These are phyloP conservation scores for Gastrodia elata DNA, from an alignment of 106 monocot genomes.

Conservation along the genomic window DNA sequence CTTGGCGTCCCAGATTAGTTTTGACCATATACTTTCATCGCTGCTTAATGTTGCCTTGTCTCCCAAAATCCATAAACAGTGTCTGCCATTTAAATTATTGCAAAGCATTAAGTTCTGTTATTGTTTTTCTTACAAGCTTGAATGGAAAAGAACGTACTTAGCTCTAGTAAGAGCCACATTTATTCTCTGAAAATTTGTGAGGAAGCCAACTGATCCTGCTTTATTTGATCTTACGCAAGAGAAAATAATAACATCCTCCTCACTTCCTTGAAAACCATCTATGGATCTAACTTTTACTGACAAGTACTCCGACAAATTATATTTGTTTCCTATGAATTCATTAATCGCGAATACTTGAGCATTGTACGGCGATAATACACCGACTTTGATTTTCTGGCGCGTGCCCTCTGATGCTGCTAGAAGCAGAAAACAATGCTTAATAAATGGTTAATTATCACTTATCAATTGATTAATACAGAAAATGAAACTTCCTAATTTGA, in stretches of 20 bases:
- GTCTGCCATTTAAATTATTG: conserved; percentile 8
- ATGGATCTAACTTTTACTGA: conserved; percentile 33
- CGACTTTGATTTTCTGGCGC: conserved; percentile 23
- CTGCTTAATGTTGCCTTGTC: conserved; percentile 14
- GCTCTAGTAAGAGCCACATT: conserved; percentile 74
- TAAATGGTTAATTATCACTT: not conserved
- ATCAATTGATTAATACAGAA: not conserved
- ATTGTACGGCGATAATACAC: conserved; percentile 34
- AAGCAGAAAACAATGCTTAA: not conserved
- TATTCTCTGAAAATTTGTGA: conserved; percentile 30
- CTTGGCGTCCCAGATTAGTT: conserved; percentile 21
- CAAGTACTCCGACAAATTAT: not conserved
- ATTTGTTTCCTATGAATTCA: conserved; percentile 14
- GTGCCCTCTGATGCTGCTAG: conserved; percentile 14
- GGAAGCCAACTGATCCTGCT: conserved; percentile 43
- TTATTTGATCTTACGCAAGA: conserved; percentile 46
- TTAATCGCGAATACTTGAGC: conserved; percentile 39
- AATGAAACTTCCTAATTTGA: too few relatives aligned
- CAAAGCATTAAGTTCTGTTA: not conserved
- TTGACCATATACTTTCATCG: conserved; percentile 16
- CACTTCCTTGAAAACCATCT: conserved; percentile 56
- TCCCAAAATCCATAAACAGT: conserved; percentile 31
- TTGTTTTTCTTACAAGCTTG: not conserved
- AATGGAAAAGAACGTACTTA: conserved; percentile 13
- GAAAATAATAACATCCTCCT: conserved; percentile 48